These are phyloP conservation scores for Leptodermis oblonga DNA, from an alignment of 257 asterid species.

Conservation along the genomic window DNA sequence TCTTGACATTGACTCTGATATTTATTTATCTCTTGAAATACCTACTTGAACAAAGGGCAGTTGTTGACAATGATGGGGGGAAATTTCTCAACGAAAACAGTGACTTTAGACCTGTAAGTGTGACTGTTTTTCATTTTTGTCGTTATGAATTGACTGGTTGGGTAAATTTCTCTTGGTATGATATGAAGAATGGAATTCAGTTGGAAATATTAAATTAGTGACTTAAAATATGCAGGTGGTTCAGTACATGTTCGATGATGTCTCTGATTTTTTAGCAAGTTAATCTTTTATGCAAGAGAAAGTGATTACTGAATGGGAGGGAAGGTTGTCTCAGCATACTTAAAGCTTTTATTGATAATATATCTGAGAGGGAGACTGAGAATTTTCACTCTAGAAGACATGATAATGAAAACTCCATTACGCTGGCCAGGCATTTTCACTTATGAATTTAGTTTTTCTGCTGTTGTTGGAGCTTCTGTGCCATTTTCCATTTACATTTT, in stretches of 20 bases:
- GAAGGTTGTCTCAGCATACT: constrained; percentile 56
- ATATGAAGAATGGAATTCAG: not conserved
- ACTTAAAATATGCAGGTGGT: constrained; percentile 53
- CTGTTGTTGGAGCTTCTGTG: constrained; percentile 12
- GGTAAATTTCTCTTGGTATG: too few species aligned
- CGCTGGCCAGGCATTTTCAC: constrained; percentile 84
- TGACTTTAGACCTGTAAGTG: constrained; percentile 86
- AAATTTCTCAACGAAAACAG: constrained; percentile 91
- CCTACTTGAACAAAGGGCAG: constrained; percentile 95
- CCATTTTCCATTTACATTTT: not conserved
- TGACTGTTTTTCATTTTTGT: constrained; percentile 14
- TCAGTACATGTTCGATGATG: constrained; percentile 85
- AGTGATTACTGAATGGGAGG: constrained; percentile 31
- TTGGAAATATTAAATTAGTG: not conserved
- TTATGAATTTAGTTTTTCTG: constrained; percentile 7
- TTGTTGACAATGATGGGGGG: constrained; percentile 80
- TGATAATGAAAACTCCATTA: constrained; percentile 79
- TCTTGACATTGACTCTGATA: not conserved
- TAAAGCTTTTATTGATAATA: constrained; percentile 70
- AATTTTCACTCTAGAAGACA: constrained; percentile 76
- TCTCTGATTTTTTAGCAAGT: constrained; percentile 69
- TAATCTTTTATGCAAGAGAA: constrained; percentile 35
- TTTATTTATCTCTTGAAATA: constrained; percentile 46
- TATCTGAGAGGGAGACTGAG: constrained; percentile 77
- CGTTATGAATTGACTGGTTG: constrained; percentile 6